Evolutionary conservation across 2,329 filamentous ascomycete genomes (phyloP).

Genomic region (Aspergillus chevalieri): DNA sequence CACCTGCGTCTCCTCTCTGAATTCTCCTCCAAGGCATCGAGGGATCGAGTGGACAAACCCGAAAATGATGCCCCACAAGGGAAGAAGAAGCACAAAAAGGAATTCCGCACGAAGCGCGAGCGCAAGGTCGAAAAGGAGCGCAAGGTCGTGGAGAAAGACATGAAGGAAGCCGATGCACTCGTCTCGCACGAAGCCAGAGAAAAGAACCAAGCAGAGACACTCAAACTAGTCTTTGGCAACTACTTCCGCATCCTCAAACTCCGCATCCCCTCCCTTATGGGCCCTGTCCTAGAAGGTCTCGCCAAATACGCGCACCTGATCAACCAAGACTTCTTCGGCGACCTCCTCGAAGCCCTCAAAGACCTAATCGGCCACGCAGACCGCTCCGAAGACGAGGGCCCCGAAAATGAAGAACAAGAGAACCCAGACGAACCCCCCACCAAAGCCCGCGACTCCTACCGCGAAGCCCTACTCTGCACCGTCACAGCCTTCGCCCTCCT

Average conservation of each 20-base stretch:
- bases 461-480: conserved; percentile 87
- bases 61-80: conserved; percentile 38
- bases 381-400: conserved; percentile 39
- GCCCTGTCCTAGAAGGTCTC: conserved; percentile 89
- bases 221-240: conserved; percentile 90
- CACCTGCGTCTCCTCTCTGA: conserved; percentile 83
- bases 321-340: conserved; percentile 98
- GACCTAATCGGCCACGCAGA: conserved; percentile 79
- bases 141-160: conserved; percentile 83
- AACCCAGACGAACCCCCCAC: conserved; percentile 36
- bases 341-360: conserved; percentile 87
- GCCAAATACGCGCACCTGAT: conserved; percentile 93
- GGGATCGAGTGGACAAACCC: conserved; percentile 63
- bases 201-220: conserved; percentile 86
- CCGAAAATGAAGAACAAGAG: conserved; percentile 26
- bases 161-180: conserved; percentile 83
- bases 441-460: conserved; percentile 64
- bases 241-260: conserved; percentile 94
- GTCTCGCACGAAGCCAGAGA: conserved; percentile 91
- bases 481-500: conserved; percentile 96
- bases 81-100: conserved; percentile 69
- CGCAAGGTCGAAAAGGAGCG: conserved; percentile 79
- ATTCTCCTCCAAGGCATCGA: conserved; percentile 77
- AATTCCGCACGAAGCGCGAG: conserved; percentile 82
- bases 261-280: conserved; percentile 78